Percentiles rank a stretch among this genome's conserved stretches.
Conservation (phyloP, 192 early-diverging fungal species). For the Linnemannia elongata region DNA sequence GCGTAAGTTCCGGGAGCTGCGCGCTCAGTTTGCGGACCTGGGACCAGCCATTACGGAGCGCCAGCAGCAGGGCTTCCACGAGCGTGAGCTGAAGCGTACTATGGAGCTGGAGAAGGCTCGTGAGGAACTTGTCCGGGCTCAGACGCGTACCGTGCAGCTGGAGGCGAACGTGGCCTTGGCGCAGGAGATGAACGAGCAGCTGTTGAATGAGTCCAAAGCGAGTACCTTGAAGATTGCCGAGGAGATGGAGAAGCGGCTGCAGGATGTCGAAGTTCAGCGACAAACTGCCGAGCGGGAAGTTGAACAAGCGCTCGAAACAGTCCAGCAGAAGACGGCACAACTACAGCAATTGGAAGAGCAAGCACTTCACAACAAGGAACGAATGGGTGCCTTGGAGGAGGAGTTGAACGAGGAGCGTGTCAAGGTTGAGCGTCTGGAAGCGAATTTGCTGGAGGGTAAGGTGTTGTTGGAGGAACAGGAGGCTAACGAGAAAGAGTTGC, state of each 20-base stretch:
- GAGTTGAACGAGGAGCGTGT: conserved; percentile 32
- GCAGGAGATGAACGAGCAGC: conserved; percentile 49
- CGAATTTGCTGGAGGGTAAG: conserved; percentile 16
- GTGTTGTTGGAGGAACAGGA: conserved; percentile 33
- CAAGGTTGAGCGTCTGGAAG: conserved; percentile 36
- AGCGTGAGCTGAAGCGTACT: conserved; percentile 38
- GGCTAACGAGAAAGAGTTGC: conserved; percentile 22
- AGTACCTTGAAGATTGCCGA: conserved; percentile 46
- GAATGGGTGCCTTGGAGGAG: conserved; percentile 25
- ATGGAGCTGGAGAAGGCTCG: conserved; percentile 48
- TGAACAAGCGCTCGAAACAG: conserved; percentile 32
- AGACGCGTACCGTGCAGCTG: conserved; percentile 24
- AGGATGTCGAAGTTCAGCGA: conserved; percentile 44
- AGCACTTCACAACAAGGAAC: conserved; percentile 22
- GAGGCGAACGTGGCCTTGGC: conserved; percentile 40
- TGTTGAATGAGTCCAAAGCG: conserved; percentile 36
- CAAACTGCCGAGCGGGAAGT: conserved; percentile 42
- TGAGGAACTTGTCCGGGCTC: conserved; percentile 21
- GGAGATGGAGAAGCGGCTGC: conserved; percentile 44
- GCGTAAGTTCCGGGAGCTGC: conserved; percentile 48
- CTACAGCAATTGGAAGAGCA: conserved; percentile 33
- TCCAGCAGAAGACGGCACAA: conserved; percentile 41
- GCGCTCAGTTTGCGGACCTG: conserved; percentile 43
- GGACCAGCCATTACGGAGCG: conserved; percentile 30
- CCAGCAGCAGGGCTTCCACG: conserved; percentile 44